Evolutionary conservation across 768 basidiomycete species (phyloP).

Genomic region (Amylocystis lapponica): DNA sequence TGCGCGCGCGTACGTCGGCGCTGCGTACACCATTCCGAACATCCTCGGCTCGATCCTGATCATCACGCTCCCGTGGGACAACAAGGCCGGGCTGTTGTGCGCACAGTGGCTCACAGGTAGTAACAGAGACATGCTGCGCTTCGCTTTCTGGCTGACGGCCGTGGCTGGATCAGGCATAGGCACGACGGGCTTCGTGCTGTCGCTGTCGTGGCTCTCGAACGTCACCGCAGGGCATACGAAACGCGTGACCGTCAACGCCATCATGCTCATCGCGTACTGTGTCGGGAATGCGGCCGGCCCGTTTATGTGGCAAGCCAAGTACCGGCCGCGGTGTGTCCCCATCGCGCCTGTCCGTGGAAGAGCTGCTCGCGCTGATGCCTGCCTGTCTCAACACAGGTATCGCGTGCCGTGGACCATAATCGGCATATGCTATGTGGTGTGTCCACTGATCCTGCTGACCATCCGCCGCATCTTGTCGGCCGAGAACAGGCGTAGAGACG

Average conservation of each 20-base stretch:
- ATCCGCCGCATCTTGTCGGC: constrained; percentile 49
- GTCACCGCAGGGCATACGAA: constrained; percentile 73
- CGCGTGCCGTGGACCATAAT: constrained; percentile 77
- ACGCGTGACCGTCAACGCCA: constrained; percentile 62
- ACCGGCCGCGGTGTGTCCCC: constrained; percentile 50
- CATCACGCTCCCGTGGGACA: constrained; percentile 56
- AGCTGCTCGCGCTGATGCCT: not conserved
- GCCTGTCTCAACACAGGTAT: constrained; percentile 37
- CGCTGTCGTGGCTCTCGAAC: constrained; percentile 57
- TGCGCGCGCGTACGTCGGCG: constrained; percentile 56
- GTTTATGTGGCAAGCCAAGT: constrained; percentile 71
- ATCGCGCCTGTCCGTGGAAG: not conserved
- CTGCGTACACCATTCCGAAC: constrained; percentile 60
- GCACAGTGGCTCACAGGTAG: constrained; percentile 50
- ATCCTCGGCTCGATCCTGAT: constrained; percentile 57
- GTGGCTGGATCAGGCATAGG: constrained; percentile 34
- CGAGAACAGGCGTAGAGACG: constrained; percentile 63
- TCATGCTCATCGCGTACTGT: constrained; percentile 69
- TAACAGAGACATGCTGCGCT: too few species aligned
- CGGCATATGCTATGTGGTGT: constrained; percentile 51
- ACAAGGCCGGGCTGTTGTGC: constrained; percentile 63
- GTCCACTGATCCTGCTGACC: constrained; percentile 41
- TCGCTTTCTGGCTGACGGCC: not conserved
- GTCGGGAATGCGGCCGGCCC: constrained; percentile 64
- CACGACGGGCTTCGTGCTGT: constrained; percentile 54